Evolutionary conservation across 257 asterid genomes (phyloP).

Genomic region (Cynanchum wilfordii): DNA sequence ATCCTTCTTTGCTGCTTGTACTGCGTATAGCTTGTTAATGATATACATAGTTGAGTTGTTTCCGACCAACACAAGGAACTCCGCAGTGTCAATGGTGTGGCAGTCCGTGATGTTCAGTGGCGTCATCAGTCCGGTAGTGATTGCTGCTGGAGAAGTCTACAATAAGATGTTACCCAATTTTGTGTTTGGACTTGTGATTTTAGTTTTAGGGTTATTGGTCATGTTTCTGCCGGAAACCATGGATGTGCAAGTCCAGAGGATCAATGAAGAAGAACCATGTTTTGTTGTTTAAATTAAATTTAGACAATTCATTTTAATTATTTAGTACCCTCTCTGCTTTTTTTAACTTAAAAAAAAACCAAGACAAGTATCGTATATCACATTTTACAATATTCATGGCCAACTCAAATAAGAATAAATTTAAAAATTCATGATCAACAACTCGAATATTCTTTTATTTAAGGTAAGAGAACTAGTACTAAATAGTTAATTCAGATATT

Average conservation of each 20-base stretch:
- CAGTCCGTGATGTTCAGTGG: slow-evolving; percentile 34
- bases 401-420: no score
- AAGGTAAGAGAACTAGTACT: no score
- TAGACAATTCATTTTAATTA: neutral
- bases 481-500: no score
- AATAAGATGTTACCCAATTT: slow-evolving; percentile 19
- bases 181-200: slow-evolving; percentile 24
- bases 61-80: slow-evolving; percentile 27
- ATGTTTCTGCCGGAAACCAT: slow-evolving; percentile 25
- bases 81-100: slow-evolving; percentile 29
- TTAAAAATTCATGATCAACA: no score
- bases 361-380: no score
- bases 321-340: neutral
- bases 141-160: slow-evolving; percentile 21
- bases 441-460: no score
- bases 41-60: slow-evolving; percentile 31
- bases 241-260: slow-evolving; percentile 6
- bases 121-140: slow-evolving; percentile 27
- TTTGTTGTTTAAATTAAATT: neutral
- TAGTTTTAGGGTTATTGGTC: slow-evolving; percentile 23
- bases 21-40: slow-evolving; percentile 24
- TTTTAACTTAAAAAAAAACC: neutral
- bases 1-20: slow-evolving; percentile 27
- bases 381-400: no score
- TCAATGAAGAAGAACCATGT: neutral